These are phyloP conservation scores for Hanseniaspora nectarophila DNA, from an alignment of 805 yeast species.

Conservation along the genomic window DNA sequence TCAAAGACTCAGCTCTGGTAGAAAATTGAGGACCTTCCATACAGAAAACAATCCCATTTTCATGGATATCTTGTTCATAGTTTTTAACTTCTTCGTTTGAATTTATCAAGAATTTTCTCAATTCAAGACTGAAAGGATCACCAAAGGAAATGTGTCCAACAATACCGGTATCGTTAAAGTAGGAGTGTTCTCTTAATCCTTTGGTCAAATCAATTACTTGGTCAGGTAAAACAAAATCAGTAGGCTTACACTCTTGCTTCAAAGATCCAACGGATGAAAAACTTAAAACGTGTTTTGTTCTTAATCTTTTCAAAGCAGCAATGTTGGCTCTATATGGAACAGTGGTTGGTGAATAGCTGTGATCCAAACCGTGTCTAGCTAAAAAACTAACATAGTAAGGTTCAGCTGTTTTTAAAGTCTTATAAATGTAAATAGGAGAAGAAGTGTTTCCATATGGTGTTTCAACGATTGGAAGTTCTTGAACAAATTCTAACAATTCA, in stretches of 20 bases:
- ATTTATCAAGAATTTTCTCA: conserved; percentile 54
- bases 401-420: conserved; percentile 38
- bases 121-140: conserved; percentile 77
- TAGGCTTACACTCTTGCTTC: conserved; percentile 76
- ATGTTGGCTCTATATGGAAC: conserved; percentile 92
- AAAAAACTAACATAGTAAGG: conserved; percentile 66
- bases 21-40: conserved; percentile 99
- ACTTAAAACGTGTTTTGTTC: conserved; percentile 79
- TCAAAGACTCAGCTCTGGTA: conserved; percentile 86
- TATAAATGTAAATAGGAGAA: conserved; percentile 83
- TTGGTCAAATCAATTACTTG: conserved; percentile 95
- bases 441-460: conserved; percentile 99
- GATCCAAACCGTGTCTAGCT: conserved; percentile 88
- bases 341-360: conserved; percentile 78
- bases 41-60: conserved; percentile 76
- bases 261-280: conserved; percentile 94
- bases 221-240: conserved; percentile 93
- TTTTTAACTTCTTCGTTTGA: conserved; percentile 39
- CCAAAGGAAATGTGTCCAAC: conserved; percentile 98
- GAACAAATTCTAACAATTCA: conserved; percentile 56
- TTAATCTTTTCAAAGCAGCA: conserved; percentile 81
- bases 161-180: conserved; percentile 73
- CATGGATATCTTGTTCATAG: conserved; percentile 37
- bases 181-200: conserved; percentile 82
- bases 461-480: conserved; percentile 54